phyloP scores from a whole-genome alignment of 2,329 filamentous ascomycete genomes.

The Cryoendolithus antarcticus region DNA sequence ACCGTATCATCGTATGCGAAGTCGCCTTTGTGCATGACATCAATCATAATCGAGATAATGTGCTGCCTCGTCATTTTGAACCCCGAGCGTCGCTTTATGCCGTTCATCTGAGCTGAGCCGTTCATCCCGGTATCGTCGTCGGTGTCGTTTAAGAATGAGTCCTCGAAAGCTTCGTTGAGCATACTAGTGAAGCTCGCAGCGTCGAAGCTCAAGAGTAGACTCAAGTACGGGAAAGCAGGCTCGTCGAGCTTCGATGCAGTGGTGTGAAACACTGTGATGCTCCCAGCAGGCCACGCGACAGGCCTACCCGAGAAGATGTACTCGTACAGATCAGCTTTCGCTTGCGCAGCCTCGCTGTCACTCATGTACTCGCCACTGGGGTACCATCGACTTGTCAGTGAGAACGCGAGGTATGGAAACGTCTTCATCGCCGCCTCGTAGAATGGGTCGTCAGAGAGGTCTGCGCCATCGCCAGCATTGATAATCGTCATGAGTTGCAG shows the following conservation, averaged over 20 bases:
- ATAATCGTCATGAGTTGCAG: slow-evolving; percentile 48
- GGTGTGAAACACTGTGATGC: slow-evolving; percentile 48
- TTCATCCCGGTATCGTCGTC: slow-evolving; percentile 37
- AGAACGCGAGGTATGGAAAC: slow-evolving; percentile 89
- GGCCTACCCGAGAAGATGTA: slow-evolving; percentile 82
- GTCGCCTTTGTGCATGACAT: slow-evolving; percentile 69
- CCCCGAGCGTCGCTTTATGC: slow-evolving; percentile 11
- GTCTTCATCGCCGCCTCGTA: slow-evolving; percentile 72
- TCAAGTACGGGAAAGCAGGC: slow-evolving; percentile 73
- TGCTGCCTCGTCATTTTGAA: slow-evolving; percentile 69
- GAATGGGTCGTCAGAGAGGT: slow-evolving; percentile 36
- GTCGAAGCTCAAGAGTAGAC: slow-evolving; percentile 76
- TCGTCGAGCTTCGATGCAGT: slow-evolving; percentile 43
- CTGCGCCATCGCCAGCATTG: slow-evolving; percentile 44
- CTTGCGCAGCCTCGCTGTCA: slow-evolving; percentile 58
- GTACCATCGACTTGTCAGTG: slow-evolving; percentile 80
- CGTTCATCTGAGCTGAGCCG: slow-evolving; percentile 15
- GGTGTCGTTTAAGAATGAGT: slow-evolving; percentile 69
- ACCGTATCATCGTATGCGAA: slow-evolving; percentile 75
- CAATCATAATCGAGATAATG: slow-evolving; percentile 76
- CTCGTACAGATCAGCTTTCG: slow-evolving; percentile 82
- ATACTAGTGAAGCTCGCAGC: slow-evolving; percentile 87
- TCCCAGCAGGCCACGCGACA: slow-evolving; percentile 60
- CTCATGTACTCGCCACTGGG: slow-evolving; percentile 67
- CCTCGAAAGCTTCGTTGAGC: slow-evolving; percentile 94